phyloP scores from a whole-genome alignment of 108 stramenopile species.

The Aurantiochytrium sp. region DNA sequence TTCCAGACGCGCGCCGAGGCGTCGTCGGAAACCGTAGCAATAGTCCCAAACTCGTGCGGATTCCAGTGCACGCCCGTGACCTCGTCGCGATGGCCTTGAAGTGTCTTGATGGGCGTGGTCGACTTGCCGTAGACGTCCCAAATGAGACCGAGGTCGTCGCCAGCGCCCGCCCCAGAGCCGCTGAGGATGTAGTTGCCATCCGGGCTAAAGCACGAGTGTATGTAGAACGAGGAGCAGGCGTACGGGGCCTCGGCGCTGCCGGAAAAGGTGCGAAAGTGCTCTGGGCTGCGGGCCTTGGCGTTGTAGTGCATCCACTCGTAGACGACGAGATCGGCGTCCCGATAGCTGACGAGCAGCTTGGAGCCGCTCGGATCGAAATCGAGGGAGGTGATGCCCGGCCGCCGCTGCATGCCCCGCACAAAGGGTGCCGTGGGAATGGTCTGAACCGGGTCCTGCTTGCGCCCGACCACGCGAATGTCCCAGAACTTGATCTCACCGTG shows the following conservation, averaged over 20 bases:
- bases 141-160: background rate
- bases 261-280: background rate
- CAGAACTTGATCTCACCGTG: background rate
- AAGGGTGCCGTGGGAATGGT: background rate
- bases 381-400: constrained; percentile 14
- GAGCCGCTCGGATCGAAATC: background rate
- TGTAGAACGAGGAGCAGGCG: constrained; percentile 24
- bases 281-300: background rate
- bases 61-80: background rate
- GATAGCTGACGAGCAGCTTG: constrained; percentile 3
- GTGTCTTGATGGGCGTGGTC: background rate
- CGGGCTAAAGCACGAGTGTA: background rate
- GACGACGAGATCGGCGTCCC: background rate
- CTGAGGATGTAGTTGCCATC: background rate
- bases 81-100: background rate
- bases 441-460: background rate
- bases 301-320: constrained; percentile 17
- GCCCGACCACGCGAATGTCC: background rate
- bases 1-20: background rate
- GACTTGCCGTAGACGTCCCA: background rate
- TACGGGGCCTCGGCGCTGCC: background rate
- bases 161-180: background rate
- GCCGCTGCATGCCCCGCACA: background rate
- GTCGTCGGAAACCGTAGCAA: constrained; percentile 9
- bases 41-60: background rate